Percentiles rank a stretch among this genome's conserved stretches.
Evolutionary conservation across 2,329 filamentous ascomycete species (phyloP).

Genomic region (Neurospora sp.): DNA sequence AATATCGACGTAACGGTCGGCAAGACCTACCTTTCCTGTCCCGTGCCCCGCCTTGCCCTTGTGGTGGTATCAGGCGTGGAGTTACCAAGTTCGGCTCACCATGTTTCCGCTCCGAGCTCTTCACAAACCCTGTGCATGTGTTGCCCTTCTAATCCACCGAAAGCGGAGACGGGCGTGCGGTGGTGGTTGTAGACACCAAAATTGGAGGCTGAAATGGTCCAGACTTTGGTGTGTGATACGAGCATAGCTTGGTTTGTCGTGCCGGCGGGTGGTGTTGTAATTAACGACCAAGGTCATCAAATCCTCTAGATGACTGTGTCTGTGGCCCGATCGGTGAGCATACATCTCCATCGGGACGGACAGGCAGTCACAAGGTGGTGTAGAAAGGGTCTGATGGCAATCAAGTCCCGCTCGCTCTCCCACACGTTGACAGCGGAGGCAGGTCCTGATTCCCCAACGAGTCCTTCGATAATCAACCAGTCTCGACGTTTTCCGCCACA

Average conservation of each 20-base stretch:
- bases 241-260: neutral
- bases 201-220: neutral
- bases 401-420: constrained; percentile 13
- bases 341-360: constrained; percentile 13
- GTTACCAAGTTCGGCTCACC: neutral
- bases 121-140: neutral
- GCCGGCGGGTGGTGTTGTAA: neutral
- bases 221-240: neutral
- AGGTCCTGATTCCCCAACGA: constrained; percentile 7
- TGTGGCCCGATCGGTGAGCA: constrained; percentile 12
- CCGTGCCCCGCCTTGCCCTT: neutral
- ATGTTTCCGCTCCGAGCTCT: neutral
- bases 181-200: neutral
- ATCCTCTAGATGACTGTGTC: neutral
- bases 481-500: constrained; percentile 5
- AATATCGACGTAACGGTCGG: neutral
- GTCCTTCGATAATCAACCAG: neutral
- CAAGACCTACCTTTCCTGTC: neutral
- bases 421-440: constrained; percentile 7
- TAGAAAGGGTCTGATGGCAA: constrained; percentile 13
- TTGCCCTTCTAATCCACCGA: neutral
- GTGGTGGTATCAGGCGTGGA: neutral
- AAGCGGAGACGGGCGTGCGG: neutral
- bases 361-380: constrained; percentile 15
- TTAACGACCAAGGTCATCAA: constrained; percentile 2